These are phyloP conservation scores for Quercus gilva DNA, from an alignment of 306 rosid species.

Conservation along the genomic window DNA sequence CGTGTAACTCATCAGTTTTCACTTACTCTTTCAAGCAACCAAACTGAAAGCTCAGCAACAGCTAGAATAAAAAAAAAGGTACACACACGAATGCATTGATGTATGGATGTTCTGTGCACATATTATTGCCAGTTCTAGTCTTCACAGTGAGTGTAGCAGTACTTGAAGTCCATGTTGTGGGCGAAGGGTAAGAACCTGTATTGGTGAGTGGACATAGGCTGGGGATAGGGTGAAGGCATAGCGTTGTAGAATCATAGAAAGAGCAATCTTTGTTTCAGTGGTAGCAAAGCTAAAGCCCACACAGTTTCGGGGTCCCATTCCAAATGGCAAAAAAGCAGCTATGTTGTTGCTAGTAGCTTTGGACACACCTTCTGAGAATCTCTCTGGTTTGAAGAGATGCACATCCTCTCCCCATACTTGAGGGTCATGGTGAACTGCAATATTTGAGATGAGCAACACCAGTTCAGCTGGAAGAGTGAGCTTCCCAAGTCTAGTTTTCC, in stretches of 20 bases:
- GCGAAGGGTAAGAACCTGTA: constrained; percentile 1
- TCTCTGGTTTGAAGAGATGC: constrained; percentile 25
- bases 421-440: constrained; percentile 27
- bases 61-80: no score
- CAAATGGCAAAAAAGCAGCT: constrained; percentile 24
- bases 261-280: constrained; percentile 18
- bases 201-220: constrained; percentile 24
- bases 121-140: no score
- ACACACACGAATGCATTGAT: no score
- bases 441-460: neutral
- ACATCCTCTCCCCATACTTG: constrained; percentile 28
- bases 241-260: constrained; percentile 28
- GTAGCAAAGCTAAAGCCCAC: constrained; percentile 24
- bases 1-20: no score
- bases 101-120: no score
- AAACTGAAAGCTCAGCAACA: no score
- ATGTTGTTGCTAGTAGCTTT: constrained; percentile 16
- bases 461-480: constrained; percentile 16
- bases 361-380: constrained; percentile 23
- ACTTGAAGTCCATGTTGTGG: constrained; percentile 30
- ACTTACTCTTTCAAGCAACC: no score
- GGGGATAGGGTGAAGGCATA: constrained; percentile 21
- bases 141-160: neutral
- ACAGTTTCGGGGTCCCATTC: constrained; percentile 25
- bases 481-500: constrained; percentile 17